Conservation (phyloP, 1,284 basidiomycete species). For the Tilletia caries region DNA sequence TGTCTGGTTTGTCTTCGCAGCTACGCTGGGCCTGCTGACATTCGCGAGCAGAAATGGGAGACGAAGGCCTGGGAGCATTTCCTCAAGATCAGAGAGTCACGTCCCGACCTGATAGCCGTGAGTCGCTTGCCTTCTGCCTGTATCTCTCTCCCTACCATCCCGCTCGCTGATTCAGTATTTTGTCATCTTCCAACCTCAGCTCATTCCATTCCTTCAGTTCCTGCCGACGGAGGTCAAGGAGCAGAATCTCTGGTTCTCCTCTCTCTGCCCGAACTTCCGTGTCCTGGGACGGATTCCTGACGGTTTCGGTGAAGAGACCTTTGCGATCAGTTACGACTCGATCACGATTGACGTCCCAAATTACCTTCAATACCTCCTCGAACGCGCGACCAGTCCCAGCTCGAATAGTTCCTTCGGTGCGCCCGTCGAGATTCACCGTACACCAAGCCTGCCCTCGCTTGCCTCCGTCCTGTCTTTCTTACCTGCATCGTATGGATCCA, state of each 20-base stretch:
- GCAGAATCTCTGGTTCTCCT: neutral
- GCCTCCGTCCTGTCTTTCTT: neutral
- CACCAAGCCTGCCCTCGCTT: constrained; percentile 5
- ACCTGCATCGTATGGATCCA: neutral
- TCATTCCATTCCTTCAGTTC: constrained; percentile 10
- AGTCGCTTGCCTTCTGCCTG: constrained; percentile 54
- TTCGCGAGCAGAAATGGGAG: constrained; percentile 57
- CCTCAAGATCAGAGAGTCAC: constrained; percentile 38
- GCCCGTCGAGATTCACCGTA: constrained; percentile 28
- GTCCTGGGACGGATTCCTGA: constrained; percentile 38
- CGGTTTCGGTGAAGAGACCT: constrained; percentile 25
- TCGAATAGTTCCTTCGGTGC: constrained; percentile 33
- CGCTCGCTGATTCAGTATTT: constrained; percentile 34
- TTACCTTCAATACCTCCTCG: constrained; percentile 52
- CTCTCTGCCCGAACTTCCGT: neutral
- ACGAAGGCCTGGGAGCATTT: constrained; percentile 30
- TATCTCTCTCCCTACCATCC: too few relatives aligned
- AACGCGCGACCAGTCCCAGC: constrained; percentile 29
- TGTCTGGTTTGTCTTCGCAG: too few relatives aligned
- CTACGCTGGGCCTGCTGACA: constrained; percentile 44
- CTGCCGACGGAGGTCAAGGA: constrained; percentile 14
- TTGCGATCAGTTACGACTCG: constrained; percentile 53
- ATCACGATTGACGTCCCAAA: constrained; percentile 55
- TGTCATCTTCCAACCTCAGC: constrained; percentile 53
- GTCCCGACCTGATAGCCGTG: constrained; percentile 61